Evolutionary conservation across 805 yeast genomes (phyloP), one percentile per base, ranked within the genome.

Genomic region (Metschnikowia gruessii): DNA sequence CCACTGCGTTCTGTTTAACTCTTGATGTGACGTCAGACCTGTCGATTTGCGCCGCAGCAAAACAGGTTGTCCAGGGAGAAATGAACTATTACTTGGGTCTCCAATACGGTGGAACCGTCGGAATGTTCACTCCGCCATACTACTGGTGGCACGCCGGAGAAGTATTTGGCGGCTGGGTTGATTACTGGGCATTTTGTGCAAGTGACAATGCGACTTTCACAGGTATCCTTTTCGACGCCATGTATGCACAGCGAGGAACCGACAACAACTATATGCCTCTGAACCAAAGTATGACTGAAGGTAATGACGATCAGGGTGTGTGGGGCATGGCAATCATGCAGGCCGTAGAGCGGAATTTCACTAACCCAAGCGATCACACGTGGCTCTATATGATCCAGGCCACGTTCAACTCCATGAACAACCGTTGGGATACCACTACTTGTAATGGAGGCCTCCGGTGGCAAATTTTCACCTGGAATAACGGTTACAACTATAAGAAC

Each of bases 131-230:
- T 4, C 41, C 64, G 12, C 78, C 77, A 2, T 70, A 75, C 64
- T 75, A 74, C 61, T 75, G 80, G 80, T 75, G 80, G 80, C 66
- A 75, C 50, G 77, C 78, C 21, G 78, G 79, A 19, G 77, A 72
- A 56, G 77, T 76, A 4, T 75, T 75, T 65, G 79, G 79, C 17
- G 75, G 76, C 1, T 57, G 75, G 54, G 54, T 75, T 18, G 70
- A 70, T 49, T 72, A 70, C 58, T 66, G 60, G 51, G 60, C 65
- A 6, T 65, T 61, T 47, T 75, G 79, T 56, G 68, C 66, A 16
- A 45, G 55, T 13, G 58, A 58, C 28, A 72, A 74, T 49, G 50
- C 43, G 8, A 65, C 67, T 2, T 64, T 70, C 50, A 45, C 65
- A 43, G 17, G 40, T 1, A 48, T 57, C 38, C 60, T 75, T 24